Evolutionary conservation across 2,329 filamentous ascomycete species (phyloP), one percentile per base, ranked within the genome.

Genomic region (Neofusicoccum umdonicola): DNA sequence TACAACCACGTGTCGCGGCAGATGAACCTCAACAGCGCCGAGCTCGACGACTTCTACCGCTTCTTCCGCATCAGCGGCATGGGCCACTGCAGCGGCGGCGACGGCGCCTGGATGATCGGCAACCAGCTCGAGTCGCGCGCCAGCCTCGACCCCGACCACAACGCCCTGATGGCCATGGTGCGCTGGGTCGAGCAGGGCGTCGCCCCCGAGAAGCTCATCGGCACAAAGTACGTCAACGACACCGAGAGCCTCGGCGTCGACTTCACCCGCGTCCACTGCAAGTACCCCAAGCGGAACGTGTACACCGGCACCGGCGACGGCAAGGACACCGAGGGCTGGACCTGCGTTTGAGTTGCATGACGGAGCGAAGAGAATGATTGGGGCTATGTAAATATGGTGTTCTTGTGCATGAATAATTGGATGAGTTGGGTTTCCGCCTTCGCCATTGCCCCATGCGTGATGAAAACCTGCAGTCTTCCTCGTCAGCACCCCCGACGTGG

Each of bases 51-150:
- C 0, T 83, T 82, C 66, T 81, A 83, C 67, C 79, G 84, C 54
- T 81, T 78, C 71, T 86, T 87, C 75, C 78, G 78, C 37, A 82
- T 82, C 71, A 81, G 71, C 65, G 85, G 84, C 6, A 83, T 84
- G 75, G 76, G 72, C 2, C 84, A 86, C 71, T 86, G 84, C 69
- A 67, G 66, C 37, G 79, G 79, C 5, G 84, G 85, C 6, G 74
- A 72, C 1, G 83, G 83, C 1, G 83, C 83, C 1, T 72, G 71
- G 52, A 71, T 66, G 7, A 74, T 78, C 44, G 76, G 76, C 1
- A 74, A 77, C 60, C 35, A 35, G 7, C 39, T 50, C n/a, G 47
- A 45, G 3, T 67, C 68, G 17, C 50, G 69, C 1, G 68, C 71
- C 11, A 71, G 73, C 22, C 54, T 71, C 11, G 74, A 81, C 15